These are phyloP conservation scores for Clohesyomyces aquaticus DNA, from an alignment of 495 filamentous ascomycete genomes.

Conservation along the genomic window DNA sequence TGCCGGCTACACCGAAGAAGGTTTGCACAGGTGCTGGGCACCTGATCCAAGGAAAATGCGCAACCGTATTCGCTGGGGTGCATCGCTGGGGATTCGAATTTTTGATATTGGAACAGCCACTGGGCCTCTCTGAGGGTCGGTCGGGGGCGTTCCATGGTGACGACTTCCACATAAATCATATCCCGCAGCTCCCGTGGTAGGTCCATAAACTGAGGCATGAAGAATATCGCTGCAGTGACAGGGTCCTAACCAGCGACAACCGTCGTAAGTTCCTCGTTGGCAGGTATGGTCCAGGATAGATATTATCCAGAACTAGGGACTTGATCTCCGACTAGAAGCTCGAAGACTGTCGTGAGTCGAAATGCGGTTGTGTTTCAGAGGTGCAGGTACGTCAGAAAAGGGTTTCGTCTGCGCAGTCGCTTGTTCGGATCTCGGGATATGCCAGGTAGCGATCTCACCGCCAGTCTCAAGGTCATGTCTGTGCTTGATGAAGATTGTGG, in stretches of 20 bases:
- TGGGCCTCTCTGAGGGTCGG: slow-evolving; percentile 23
- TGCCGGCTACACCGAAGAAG: slow-evolving; percentile 31
- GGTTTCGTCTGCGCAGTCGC: slow-evolving; percentile 27
- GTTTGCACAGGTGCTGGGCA: slow-evolving; percentile 25
- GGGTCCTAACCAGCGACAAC: slow-evolving; percentile 1
- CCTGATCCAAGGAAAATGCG: slow-evolving; percentile 15
- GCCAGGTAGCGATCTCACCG: not conserved
- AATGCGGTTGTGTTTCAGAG: slow-evolving; percentile 18
- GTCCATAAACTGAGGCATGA: slow-evolving; percentile 29
- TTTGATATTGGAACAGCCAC: slow-evolving; percentile 22
- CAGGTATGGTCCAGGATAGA: slow-evolving; percentile 15
- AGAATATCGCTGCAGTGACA: not conserved
- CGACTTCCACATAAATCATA: slow-evolving; percentile 25
- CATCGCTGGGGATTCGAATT: slow-evolving; percentile 14
- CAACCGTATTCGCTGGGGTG: slow-evolving; percentile 29
- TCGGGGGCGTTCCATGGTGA: slow-evolving; percentile 21
- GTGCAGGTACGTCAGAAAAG: slow-evolving; percentile 17
- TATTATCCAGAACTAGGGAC: not conserved
- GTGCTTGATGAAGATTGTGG: not conserved
- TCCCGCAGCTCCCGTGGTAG: slow-evolving; percentile 39
- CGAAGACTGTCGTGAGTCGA: slow-evolving; percentile 9
- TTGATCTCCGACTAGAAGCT: not conserved
- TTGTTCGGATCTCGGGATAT: slow-evolving; percentile 2
- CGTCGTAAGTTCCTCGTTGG: not conserved
- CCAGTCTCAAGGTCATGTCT: not conserved